Evolutionary conservation across 257 asterid species (phyloP), one percentile per base, ranked within the genome.

Genomic region (Plantago major): DNA sequence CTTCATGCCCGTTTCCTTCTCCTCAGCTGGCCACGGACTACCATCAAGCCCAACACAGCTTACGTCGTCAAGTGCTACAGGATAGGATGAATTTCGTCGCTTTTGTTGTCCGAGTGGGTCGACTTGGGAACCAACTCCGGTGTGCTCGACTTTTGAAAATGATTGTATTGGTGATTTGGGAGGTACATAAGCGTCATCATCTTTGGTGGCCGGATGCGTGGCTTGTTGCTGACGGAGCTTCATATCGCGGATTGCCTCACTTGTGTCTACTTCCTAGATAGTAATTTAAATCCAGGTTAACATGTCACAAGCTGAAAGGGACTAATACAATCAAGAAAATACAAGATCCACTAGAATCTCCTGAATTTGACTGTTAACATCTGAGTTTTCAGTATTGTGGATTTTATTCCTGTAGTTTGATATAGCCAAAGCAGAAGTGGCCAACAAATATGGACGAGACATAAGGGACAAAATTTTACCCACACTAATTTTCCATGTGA

Each of bases 1-100:
- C 22, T 57, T 64, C 11, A 67, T 26, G 43, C 73, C 69, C 0
- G 11, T 56, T n/a, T 73, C 79, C 6, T 16, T 58, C 1, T 47
- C 77, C 4, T 79, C 81, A 0, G 11, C 82, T n/a, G 94, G 87
- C 87, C 85, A 79, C 2, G 96, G 88, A 33, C 80, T 66, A 9
- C 79, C 85, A 50, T 84, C 91, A 16, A 81, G 26, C 0, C 85
- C 96, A 5, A 42, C 72, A 66, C 92, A 84, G 58, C 49, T 64
- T 1, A 77, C 66, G 13, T 71, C 81, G 7, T 33, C 44, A 5
- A 66, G 15, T 33, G 62, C 48, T 14, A 48, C 44, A 0, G 75
- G 9, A 11, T 2, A 12, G 42, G 42, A 2, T 12, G 76, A 64
- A 15, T 28, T 42, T 6, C 73, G 73, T 38, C 92, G 82, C 38